phyloP scores from a whole-genome alignment of 371 early-diverging fungal species.

The Fennellomyces sp. region DNA sequence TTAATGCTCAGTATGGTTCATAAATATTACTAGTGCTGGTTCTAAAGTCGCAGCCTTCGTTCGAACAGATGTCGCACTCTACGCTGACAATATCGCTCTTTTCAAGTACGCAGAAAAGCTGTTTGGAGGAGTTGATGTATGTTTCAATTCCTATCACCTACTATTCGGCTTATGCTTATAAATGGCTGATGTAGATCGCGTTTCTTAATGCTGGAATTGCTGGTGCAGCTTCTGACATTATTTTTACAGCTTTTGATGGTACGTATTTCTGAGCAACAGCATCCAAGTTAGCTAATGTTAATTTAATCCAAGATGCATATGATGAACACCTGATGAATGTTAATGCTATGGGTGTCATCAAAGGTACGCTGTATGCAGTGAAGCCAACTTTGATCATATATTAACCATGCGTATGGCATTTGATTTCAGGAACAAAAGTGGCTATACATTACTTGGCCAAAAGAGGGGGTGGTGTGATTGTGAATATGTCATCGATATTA shows the following conservation, averaged over 20 bases:
- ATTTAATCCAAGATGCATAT: background rate
- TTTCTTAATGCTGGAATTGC: slow-evolving; percentile 11
- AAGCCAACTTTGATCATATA: no score
- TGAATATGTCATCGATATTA: slow-evolving; percentile 35
- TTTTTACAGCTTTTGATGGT: slow-evolving; percentile 7
- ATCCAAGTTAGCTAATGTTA: background rate
- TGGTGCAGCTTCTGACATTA: background rate
- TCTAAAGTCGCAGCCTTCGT: slow-evolving; percentile 32
- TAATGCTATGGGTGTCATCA: slow-evolving; percentile 4
- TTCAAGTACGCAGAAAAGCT: slow-evolving; percentile 43
- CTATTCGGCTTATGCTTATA: background rate
- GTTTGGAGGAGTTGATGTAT: slow-evolving; percentile 60
- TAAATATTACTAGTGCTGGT: slow-evolving; percentile 5
- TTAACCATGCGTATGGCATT: no score
- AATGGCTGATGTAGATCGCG: background rate
- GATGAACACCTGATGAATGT: slow-evolving; percentile 3
- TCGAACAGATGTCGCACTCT: slow-evolving; percentile 59
- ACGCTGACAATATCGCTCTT: slow-evolving; percentile 38
- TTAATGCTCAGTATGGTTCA: background rate
- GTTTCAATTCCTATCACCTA: background rate
- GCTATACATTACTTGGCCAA: slow-evolving; percentile 43
- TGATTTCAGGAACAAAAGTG: slow-evolving; percentile 34
- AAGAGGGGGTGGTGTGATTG: slow-evolving; percentile 47
- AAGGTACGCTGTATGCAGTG: slow-evolving; percentile 14
- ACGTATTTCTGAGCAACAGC: background rate